Evolutionary conservation across 2,329 filamentous ascomycete species (phyloP), one percentile per base, ranked within the genome.

Genomic region (Beauveria scarabaeidicola): DNA sequence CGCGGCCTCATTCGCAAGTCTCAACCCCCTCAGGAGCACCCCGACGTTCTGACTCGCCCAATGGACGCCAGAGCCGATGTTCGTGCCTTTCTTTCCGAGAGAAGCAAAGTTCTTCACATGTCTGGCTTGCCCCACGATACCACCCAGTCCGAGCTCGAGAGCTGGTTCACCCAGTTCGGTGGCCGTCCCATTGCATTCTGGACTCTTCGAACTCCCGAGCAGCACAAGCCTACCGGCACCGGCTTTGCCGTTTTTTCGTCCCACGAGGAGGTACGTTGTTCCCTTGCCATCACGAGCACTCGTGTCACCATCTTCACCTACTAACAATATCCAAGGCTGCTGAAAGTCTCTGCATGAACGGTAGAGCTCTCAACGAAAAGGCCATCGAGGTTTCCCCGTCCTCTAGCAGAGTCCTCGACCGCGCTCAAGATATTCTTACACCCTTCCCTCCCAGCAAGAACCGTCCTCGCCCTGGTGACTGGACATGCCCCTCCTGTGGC

Each of bases 391-490:
- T 99, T 61, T 97, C 94, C 5, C 94, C 94, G 10, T 97, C 93
- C 9, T 96, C 91, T n/a, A 95, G 90, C 77, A 88, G 94, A 61
- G 94, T 99, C 56, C 84, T 99, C 61, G 94, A 99, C 74, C 89
- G 93, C 66, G 94, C 94, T 59, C 90, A 92, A 61, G 94, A 97
- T 67, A 97, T 99, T 64, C 82, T 99, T 58, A 97, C 93, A 1
- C 92, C 94, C 0, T 99, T 99, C 80, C 94, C 94, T 55, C 94
- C 94, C 1, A 97, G 92, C 77, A 99, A 99, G 83, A 99, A 99
- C 76, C 87, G 94, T 47, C 94, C 94, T 63, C 89, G 94, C 61
- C 94, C 94, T 43, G 94, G 94, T 73, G 94, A 99, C 75, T 99
- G 94, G 94, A 97, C 93, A 62, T 99, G 94, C 79, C 94, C 94